Percentiles rank a stretch among this genome's conserved stretches.
phyloP scores from a whole-genome alignment of 2,329 filamentous ascomycete species.

The Juglanconis juglandina region DNA sequence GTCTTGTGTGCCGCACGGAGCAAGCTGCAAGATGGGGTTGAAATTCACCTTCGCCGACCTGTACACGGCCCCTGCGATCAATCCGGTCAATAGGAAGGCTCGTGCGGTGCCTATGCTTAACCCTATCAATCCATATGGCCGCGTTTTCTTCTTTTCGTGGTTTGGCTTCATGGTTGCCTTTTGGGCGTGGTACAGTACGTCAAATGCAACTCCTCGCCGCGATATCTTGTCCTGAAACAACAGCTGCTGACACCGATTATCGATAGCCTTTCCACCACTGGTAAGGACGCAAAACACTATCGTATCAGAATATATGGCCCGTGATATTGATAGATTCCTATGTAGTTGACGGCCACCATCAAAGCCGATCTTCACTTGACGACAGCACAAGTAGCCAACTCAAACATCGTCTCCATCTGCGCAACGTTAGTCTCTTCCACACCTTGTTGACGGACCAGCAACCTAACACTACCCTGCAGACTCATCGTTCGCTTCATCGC shows the following conservation, averaged over 20 bases:
- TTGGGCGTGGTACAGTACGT: constrained; percentile 73
- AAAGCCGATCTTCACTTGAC: constrained; percentile 72
- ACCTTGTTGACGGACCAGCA: not conserved
- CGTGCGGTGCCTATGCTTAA: constrained; percentile 77
- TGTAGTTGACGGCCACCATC: constrained; percentile 69
- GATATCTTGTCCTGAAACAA: not conserved
- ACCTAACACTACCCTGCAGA: constrained; percentile 30
- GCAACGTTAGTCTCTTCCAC: constrained; percentile 52
- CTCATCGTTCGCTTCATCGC: constrained; percentile 73
- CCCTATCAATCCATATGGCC: constrained; percentile 72
- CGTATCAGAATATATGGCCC: not conserved
- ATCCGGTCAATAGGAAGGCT: constrained; percentile 81
- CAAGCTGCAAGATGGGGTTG: constrained; percentile 28
- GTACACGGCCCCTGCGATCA: constrained; percentile 65
- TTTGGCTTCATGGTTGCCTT: constrained; percentile 84
- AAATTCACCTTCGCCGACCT: constrained; percentile 36
- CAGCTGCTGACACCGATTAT: not conserved
- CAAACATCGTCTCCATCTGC: constrained; percentile 79
- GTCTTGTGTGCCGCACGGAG: not conserved
- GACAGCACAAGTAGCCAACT: constrained; percentile 73
- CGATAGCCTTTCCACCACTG: constrained; percentile 72
- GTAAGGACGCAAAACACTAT: constrained; percentile 40
- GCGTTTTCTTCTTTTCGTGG: constrained; percentile 89
- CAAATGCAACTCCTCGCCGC: not conserved
- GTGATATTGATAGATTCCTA: constrained; percentile 3